These are phyloP conservation scores for Russula compacta DNA, from an alignment of 768 basidiomycete species.

Conservation along the genomic window DNA sequence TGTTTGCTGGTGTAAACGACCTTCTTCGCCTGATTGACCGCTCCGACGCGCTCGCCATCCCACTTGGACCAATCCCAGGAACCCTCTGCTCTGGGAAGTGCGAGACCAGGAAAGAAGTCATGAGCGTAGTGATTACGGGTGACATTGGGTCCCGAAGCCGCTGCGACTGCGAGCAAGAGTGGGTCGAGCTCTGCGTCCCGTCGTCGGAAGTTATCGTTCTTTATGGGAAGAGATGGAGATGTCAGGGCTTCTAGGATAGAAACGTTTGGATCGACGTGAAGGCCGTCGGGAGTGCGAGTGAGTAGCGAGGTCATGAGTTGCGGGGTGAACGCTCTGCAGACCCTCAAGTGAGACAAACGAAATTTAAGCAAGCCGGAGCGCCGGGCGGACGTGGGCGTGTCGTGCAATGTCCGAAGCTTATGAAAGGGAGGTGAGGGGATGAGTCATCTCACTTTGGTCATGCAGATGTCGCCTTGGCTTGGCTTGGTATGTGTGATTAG, in stretches of 20 bases:
- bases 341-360: not conserved
- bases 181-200: constrained; percentile 73
- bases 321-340: not conserved
- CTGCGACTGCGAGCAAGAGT: constrained; percentile 66
- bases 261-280: constrained; percentile 38
- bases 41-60: constrained; percentile 33
- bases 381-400: no score
- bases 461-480: not conserved
- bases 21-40: constrained; percentile 36
- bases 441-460: not conserved
- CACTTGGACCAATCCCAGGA: constrained; percentile 53
- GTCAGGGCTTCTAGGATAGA: constrained; percentile 61
- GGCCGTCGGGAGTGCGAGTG: constrained; percentile 23
- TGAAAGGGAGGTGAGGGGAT: not conserved
- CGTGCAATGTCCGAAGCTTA: not conserved
- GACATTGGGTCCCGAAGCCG: constrained; percentile 64
- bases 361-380: constrained; percentile 5
- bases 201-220: constrained; percentile 40
- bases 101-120: constrained; percentile 58
- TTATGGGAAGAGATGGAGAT: constrained; percentile 31
- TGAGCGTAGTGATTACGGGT: constrained; percentile 85
- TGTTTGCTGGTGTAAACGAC: constrained; percentile 65
- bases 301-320: constrained; percentile 24
- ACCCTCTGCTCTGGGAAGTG: constrained; percentile 42
- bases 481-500: no score